Conservation (phyloP, 345 rosid genomes). For the Excoecaria cochinchinensis region DNA sequence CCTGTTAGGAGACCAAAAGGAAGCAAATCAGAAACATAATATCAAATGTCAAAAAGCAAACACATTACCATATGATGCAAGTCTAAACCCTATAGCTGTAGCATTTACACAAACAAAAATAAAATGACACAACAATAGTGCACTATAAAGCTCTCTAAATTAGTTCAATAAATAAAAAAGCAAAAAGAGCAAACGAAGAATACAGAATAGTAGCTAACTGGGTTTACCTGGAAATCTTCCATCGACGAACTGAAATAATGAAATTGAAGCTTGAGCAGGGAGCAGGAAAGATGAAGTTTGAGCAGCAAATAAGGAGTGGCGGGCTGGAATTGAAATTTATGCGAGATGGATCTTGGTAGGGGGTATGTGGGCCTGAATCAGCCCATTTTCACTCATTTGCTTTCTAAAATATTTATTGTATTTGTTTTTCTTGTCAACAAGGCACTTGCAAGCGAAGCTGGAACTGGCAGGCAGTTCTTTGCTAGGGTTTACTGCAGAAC, state of each 20-base stretch:
- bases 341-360: background rate
- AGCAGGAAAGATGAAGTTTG: background rate
- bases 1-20: background rate
- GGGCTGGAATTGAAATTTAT: background rate
- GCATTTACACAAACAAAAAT: background rate
- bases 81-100: background rate
- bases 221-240: conserved; percentile 10
- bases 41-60: background rate
- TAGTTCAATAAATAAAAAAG: background rate
- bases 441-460: no score
- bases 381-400: background rate
- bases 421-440: no score
- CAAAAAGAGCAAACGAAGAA: background rate
- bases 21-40: background rate
- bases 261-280: conserved; percentile 3
- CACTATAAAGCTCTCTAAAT: background rate
- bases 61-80: background rate
- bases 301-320: background rate
- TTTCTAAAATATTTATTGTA: no score
- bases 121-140: background rate
- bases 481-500: no score
- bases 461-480: no score
- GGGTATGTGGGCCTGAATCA: background rate
- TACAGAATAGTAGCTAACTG: background rate
- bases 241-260: background rate